Percentiles rank a stretch among this genome's conserved stretches.
Evolutionary conservation across 2,329 filamentous ascomycete species (phyloP).

Genomic region (Zalaria obscura): DNA sequence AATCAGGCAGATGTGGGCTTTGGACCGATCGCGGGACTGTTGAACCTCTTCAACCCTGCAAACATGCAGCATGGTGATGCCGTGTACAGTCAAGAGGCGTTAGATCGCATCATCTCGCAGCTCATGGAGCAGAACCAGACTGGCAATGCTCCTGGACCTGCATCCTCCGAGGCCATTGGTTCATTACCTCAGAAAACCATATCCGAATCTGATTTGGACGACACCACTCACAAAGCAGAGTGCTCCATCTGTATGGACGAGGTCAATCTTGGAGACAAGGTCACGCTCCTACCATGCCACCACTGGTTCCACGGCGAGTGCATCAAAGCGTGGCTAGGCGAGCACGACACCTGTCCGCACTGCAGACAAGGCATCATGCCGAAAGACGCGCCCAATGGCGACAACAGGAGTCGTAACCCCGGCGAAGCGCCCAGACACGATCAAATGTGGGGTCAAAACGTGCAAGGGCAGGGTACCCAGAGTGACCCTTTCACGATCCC

Average conservation of each 20-base stretch:
- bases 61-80: constrained; percentile 52
- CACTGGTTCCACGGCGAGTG: constrained; percentile 90
- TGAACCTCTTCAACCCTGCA: constrained; percentile 29
- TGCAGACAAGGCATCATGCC: constrained; percentile 46
- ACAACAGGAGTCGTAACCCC: constrained; percentile 11
- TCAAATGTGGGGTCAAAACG: constrained; percentile 4
- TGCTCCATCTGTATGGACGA: constrained; percentile 94
- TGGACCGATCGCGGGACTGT: constrained; percentile 28
- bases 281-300: constrained; percentile 67
- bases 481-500: constrained; percentile 9
- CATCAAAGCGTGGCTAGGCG: constrained; percentile 67
- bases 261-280: constrained; percentile 57
- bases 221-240: constrained; percentile 53
- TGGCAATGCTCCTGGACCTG: constrained; percentile 70
- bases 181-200: constrained; percentile 53
- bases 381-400: constrained; percentile 10
- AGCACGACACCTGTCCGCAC: constrained; percentile 87
- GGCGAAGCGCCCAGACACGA: constrained; percentile 16
- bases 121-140: constrained; percentile 73
- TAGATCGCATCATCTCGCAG: constrained; percentile 76
- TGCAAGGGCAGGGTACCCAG: constrained; percentile 9
- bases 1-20: constrained; percentile 6
- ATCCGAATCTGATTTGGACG: constrained; percentile 56
- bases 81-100: constrained; percentile 78
- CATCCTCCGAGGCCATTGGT: constrained; percentile 59